Percentiles rank a stretch among this genome's conserved stretches.
These are phyloP conservation scores for Lasiosphaeria ovina DNA, from an alignment of 495 filamentous ascomycete genomes.

Conservation along the genomic window DNA sequence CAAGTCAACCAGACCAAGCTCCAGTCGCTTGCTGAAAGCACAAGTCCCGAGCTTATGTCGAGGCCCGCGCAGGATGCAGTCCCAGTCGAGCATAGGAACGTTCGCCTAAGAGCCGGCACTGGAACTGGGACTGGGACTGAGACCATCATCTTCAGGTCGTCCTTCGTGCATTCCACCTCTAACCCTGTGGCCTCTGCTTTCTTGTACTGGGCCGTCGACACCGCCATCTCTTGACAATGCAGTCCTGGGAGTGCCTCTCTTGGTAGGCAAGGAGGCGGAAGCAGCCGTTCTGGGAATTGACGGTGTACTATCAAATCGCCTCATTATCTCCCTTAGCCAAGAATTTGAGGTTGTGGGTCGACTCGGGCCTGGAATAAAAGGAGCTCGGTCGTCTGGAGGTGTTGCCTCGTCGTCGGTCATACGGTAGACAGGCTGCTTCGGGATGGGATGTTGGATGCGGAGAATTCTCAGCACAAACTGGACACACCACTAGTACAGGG, in stretches of 20 bases:
- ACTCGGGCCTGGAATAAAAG: too few species aligned
- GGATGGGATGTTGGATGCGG: neutral
- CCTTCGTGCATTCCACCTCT: neutral
- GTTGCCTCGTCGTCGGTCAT: too few species aligned
- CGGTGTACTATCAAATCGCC: too few species aligned
- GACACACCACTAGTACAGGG: neutral
- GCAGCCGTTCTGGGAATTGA: too few species aligned
- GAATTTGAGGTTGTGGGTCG: too few species aligned
- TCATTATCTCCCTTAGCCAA: too few species aligned
- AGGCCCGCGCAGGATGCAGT: constrained; percentile 7
- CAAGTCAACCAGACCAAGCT: constrained; percentile 4
- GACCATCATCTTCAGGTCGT: neutral
- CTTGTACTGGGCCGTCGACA: too few species aligned
- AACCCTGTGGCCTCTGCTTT: neutral
- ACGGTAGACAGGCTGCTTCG: too few species aligned
- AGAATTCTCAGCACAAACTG: neutral
- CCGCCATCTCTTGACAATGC: too few species aligned
- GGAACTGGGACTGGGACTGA: neutral
- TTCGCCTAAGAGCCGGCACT: constrained; percentile 9
- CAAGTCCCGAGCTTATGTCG: neutral
- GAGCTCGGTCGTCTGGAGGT: too few species aligned
- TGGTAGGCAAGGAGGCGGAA: too few species aligned
- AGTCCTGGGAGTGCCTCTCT: too few species aligned
- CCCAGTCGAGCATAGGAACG: constrained; percentile 8
- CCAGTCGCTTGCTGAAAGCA: neutral